Evolutionary conservation across 2,329 filamentous ascomycete species (phyloP).

Genomic region (Stylonectria norvegica): DNA sequence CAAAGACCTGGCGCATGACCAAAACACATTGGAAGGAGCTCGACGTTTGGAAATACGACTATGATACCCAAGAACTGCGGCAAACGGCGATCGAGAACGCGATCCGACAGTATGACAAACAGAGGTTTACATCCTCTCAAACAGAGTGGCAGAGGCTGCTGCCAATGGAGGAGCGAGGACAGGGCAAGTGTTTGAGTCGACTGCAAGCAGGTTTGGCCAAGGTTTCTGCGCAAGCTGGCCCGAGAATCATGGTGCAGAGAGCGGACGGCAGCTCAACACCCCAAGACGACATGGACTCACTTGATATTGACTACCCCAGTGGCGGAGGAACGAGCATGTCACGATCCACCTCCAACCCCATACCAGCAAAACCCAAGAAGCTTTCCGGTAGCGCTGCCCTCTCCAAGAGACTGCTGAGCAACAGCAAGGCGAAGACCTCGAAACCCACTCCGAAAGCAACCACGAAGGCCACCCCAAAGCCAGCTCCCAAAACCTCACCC

Average conservation of each 20-base stretch:
- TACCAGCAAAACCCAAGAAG: conserved; percentile 55
- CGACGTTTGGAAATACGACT: conserved; percentile 61
- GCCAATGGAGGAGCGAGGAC: conserved; percentile 53
- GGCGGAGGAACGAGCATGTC: conserved; percentile 43
- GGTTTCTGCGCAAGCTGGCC: conserved; percentile 43
- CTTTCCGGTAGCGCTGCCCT: conserved; percentile 50
- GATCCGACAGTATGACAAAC: conserved; percentile 56
- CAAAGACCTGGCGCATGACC: conserved; percentile 53
- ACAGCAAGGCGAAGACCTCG: conserved; percentile 35
- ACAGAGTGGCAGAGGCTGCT: conserved; percentile 61
- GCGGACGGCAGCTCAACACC: conserved; percentile 45
- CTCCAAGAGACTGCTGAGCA: conserved; percentile 50
- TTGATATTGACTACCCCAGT: conserved; percentile 29
- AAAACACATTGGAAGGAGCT: conserved; percentile 61
- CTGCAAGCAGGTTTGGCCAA: conserved; percentile 58
- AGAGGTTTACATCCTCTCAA: conserved; percentile 53
- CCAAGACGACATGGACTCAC: conserved; percentile 35
- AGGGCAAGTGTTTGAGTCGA: conserved; percentile 58
- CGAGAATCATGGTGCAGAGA: conserved; percentile 51
- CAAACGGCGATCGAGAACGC: conserved; percentile 61
- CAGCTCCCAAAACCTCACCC: conserved; percentile 33
- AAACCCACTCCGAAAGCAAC: too few relatives aligned
- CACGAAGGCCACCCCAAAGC: conserved; percentile 17
- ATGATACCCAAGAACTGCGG: conserved; percentile 51
- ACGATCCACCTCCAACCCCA: conserved; percentile 50